Base-by-base conservation (phyloP, 1,284 basidiomycete species). In the Clitocybe nebularis region DNA sequence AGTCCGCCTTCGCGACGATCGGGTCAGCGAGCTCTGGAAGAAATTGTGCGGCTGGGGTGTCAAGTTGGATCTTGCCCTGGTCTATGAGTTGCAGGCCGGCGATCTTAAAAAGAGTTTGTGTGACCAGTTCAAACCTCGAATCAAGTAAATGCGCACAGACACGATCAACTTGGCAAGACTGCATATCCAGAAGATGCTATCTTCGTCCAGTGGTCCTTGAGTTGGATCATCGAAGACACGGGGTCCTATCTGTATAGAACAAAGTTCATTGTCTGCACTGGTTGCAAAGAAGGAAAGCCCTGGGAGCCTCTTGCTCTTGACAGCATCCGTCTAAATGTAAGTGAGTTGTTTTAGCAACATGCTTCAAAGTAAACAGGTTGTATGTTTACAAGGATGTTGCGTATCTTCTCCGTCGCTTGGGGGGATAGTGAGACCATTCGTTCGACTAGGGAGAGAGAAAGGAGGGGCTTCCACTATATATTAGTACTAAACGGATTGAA, bases 171-270 rank as follows among this genome's bases (percentile, higher is more conserved):
- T 66, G 1, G 62, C 62, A 48, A 61, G 57, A 45, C 65, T 67
- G 50, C 62, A 64, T 20, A 64, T 45, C 63, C 63, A 66, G 40
- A 60, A 61, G 20, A 64, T 45, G 17, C 53, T 60, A 40, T 66
- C 59, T 5, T 58, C 55, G 16, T 49, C 47, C 21, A 64, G 47
- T 4, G 49, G 24, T 4, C 48, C 59, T 36, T 55, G 57, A 0
- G 54, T 44, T 2, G 55, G 46, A 39, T 67, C 59, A 24, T 50
- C 53, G 19, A 57, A 42, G 13, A 55, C 28, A 11, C 46, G 50
- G 13, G 39, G 44, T 2, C 64, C 63, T 7, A 45, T 50, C 9
- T 49, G 52, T 5, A 48, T 45, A 36, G 59, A 58, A 35, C 57
- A 61, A 4, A 66, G 54, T 19, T 61, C 60, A 3, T 50, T 52